Evolutionary conservation across 1,284 basidiomycete species (phyloP), one percentile per base, ranked within the genome.

Genomic region (Naganishia sp.): DNA sequence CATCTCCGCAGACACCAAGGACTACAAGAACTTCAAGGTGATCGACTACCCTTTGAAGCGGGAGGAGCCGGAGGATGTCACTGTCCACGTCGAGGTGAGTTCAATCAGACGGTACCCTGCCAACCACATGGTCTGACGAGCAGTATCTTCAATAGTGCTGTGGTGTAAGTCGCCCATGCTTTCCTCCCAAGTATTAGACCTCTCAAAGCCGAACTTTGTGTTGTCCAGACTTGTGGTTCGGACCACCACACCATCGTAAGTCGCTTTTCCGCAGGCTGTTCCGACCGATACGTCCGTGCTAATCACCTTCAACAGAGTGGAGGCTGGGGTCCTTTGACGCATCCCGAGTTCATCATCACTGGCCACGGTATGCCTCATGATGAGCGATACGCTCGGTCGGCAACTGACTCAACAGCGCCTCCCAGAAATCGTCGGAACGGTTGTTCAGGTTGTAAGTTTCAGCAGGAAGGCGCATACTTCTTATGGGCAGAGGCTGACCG

Each of bases 81-180:
- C 89, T 63, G 84, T 91, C 65, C 91, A 92, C 83, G 90, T 93
- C 67, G 90, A 90, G 43, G 67, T 68, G 46, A 55, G 67, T 28
- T 28, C 28, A 28, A 28, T 28, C 28, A 28, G 28, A 28, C 28
- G 28, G 28, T 28, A 28, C 28, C 28, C 28, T 28, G 28, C 5
- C 28, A 28, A 28, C 28, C 28, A 28, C 28, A 28, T 28, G 28
- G 28, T 3, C 28, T 28, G 28, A 28, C 28, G 28, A 28, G 28
- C 28, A 28, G 28, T 28, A 28, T 28, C 28, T 28, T 28, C 28
- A 28, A n/a, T 21, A 66, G 69, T 73, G 71, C 71, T 79, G 77
- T 63, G 78, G 78, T 65, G 77, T 78, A 25, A 78, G 78, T 55
- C 36, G 13, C 18, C 23, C 25, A 10, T 16, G 28, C 28, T 28